Base-by-base conservation (phyloP, 2,329 filamentous ascomycete species). In the Aspergillus brunneoviolaceus region DNA sequence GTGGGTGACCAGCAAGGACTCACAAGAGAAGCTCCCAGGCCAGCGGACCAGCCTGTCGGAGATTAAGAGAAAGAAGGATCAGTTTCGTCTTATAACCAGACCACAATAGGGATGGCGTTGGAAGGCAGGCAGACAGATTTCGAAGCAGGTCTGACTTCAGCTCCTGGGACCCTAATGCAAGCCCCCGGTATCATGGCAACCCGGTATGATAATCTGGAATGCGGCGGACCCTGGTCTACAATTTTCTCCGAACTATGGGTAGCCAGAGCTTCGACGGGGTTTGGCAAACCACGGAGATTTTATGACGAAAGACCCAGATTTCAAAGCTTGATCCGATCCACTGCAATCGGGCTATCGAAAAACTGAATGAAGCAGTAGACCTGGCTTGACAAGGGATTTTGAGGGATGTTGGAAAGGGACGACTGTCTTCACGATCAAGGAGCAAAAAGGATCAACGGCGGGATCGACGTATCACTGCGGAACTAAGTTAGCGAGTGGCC, bases 181-280 rank as follows among this genome's bases (percentile, higher is more conserved):
- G 56, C 35, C 48, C 25, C 10, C 53, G 48, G 60, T 60, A 57
- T 54, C 63, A 59, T 58, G 57, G 65, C 65, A 67, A 65, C 63
- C 59, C 31, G 59, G 61, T 56, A 64, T 63, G 62, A 27, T 23
- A 47, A 58, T 60, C 51, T 59, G 61, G 65, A 66, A 67, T 67
- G 65, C 61, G 61, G 65, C 19, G 25, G 25, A 16, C 19, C 21
- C 23, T 25, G 29, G 31, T 19, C 39, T 45, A n/a, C 16, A 45
- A 45, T 19, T 45, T 45, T 19, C 16, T 45, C 39, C 39, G 39
- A 45, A 19, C 6, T 45, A 45, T 45, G 39, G 39, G 6, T 23
- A 45, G 7, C 14, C 16, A 19, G 16, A 14, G 11, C 11, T 16
- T n/a, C 42, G 27, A 21, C 6, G 6, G 16, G 6, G 14, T 16